phyloP scores from a whole-genome alignment of 2,329 filamentous ascomycete genomes.

The Coniosporium tulheliwenetii region DNA sequence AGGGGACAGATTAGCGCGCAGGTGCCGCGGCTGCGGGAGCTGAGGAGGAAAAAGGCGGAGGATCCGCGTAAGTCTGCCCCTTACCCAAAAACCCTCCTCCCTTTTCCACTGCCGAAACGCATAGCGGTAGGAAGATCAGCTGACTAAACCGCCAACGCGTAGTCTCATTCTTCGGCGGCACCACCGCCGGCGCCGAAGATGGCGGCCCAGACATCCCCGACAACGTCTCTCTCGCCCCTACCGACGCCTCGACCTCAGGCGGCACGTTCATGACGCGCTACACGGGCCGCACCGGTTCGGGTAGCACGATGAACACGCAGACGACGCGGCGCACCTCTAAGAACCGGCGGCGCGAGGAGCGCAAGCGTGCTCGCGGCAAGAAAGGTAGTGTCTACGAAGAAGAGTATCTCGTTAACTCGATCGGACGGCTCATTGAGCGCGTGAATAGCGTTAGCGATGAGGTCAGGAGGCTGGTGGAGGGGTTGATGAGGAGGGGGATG shows the following conservation, averaged over 20 bases:
- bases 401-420: conserved; percentile 84
- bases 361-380: conserved; percentile 85
- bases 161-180: conserved; percentile 74
- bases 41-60: conserved; percentile 63
- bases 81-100: not conserved
- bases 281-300: conserved; percentile 51
- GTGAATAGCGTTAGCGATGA: conserved; percentile 61
- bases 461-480: conserved; percentile 57
- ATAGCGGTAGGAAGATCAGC: not conserved
- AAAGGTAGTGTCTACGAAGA: conserved; percentile 98
- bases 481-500: conserved; percentile 68
- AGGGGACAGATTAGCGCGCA: conserved; percentile 71
- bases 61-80: conserved; percentile 43
- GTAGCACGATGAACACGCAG: conserved; percentile 55
- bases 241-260: conserved; percentile 62
- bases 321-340: conserved; percentile 70
- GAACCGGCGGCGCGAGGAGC: conserved; percentile 78
- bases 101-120: not conserved
- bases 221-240: conserved; percentile 81
- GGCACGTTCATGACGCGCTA: conserved; percentile 84
- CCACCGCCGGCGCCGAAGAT: conserved; percentile 17
- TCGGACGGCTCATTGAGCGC: conserved; percentile 68
- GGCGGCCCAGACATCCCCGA: conserved; percentile 62
- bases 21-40: conserved; percentile 68
- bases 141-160: not conserved